Evolutionary conservation across 768 basidiomycete genomes (phyloP).

Genomic region (Clitopilus hobsonii): DNA sequence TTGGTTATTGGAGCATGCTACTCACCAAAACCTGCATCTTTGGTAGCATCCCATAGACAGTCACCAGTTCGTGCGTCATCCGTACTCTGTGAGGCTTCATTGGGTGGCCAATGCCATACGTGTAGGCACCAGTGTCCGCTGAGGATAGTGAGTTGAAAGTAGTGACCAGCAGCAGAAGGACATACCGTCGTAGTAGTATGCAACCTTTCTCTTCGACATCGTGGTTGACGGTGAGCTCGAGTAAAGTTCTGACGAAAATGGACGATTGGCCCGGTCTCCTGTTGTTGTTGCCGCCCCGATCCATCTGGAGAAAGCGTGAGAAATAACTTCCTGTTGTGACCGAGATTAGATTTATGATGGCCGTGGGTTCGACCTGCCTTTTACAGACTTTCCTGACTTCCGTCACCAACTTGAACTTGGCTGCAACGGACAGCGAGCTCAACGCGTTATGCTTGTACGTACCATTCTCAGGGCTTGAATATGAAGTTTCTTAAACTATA

Average conservation of each 20-base stretch:
- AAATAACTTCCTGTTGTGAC: neutral
- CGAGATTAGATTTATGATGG: neutral
- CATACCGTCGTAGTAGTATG: conserved; percentile 78
- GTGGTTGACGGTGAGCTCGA: conserved; percentile 4
- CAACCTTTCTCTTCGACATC: conserved; percentile 72
- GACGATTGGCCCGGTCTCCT: neutral
- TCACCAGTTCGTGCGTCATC: conserved; percentile 88
- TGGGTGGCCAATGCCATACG: conserved; percentile 84
- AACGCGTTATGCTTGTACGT: neutral
- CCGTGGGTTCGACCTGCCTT: neutral
- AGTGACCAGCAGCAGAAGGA: neutral
- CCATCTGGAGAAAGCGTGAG: neutral
- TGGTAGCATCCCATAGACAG: conserved; percentile 88
- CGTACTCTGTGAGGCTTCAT: conserved; percentile 97
- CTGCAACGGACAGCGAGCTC: neutral
- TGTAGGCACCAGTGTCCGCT: conserved; percentile 72
- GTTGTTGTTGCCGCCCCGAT: neutral
- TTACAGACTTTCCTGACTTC: neutral
- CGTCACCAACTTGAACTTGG: too few species aligned
- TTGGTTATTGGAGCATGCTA: neutral
- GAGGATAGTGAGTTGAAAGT: conserved; percentile 2
- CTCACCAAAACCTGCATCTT: conserved; percentile 90
- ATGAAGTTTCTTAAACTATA: neutral
- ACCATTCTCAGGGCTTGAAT: neutral
- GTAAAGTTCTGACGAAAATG: neutral